A percentile compares a stretch with the other conserved stretches of the same genome.
phyloP scores from a whole-genome alignment of 2,329 filamentous ascomycete species.

The Fusarium sp. region DNA sequence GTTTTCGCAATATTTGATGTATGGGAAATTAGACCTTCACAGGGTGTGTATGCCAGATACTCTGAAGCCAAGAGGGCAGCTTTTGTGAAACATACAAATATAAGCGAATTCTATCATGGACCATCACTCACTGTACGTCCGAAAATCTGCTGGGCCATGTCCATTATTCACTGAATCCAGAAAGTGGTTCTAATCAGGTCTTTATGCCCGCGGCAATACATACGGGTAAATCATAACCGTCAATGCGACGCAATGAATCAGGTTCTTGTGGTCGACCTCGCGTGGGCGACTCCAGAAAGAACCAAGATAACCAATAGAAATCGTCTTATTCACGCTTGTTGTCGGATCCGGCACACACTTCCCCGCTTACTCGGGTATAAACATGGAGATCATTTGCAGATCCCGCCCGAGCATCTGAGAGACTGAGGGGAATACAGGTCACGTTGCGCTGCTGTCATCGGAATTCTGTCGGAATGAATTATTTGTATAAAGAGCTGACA shows the following conservation, averaged over 20 bases:
- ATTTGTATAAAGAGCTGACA: constrained; percentile 3
- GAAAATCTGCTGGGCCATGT: neutral
- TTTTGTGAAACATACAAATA: no score
- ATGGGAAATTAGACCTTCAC: no score
- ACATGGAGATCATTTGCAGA: constrained; percentile 5
- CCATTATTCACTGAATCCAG: neutral
- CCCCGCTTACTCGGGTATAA: constrained; percentile 24
- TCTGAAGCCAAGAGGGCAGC: no score
- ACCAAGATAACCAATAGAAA: neutral
- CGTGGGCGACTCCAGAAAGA: neutral
- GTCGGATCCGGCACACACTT: constrained; percentile 18
- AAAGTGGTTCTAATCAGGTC: no score
- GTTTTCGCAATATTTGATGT: no score
- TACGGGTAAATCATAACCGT: neutral
- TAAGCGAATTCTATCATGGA: neutral
- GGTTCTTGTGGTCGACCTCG: neutral
- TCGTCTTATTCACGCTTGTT: neutral
- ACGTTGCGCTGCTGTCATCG: neutral
- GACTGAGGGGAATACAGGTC: constrained; percentile 20
- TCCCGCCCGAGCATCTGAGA: neutral
- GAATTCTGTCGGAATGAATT: neutral
- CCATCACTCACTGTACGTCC: rapidly evolving
- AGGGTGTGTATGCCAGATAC: no score
- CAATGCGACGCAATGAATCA: neutral
- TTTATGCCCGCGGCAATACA: neutral